Evolutionary conservation across 805 yeast species (phyloP).

Genomic region (Spathaspora arborariae): DNA sequence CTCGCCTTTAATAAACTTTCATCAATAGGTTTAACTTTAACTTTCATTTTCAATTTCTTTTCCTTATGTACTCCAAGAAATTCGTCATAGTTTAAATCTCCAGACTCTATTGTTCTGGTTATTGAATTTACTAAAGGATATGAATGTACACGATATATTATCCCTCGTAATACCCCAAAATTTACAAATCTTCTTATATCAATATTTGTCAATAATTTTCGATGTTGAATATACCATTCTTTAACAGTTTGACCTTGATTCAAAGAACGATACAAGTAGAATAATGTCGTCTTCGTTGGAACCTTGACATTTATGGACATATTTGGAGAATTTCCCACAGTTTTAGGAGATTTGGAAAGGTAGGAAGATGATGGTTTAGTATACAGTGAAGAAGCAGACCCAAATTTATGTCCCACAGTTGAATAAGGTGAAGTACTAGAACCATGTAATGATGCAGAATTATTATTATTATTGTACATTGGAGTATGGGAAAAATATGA

Average conservation of each 20-base stretch:
- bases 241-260: constrained; percentile 73
- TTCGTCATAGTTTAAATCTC: constrained; percentile 8
- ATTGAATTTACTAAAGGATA: constrained; percentile 58
- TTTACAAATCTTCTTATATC: constrained; percentile 83
- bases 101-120: constrained; percentile 33
- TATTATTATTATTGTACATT: constrained; percentile 6
- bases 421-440: constrained; percentile 1
- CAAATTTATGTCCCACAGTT: background rate
- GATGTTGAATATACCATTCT: constrained; percentile 78
- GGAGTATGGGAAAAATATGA: constrained; percentile 23
- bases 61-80: constrained; percentile 3
- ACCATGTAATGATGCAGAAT: constrained; percentile 3
- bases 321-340: constrained; percentile 4
- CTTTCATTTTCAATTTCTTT: constrained; percentile 1
- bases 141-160: constrained; percentile 76
- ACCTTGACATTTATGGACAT: constrained; percentile 19
- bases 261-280: constrained; percentile 71
- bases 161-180: constrained; percentile 79
- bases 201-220: constrained; percentile 52
- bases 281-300: constrained; percentile 64
- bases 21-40: constrained; percentile 5
- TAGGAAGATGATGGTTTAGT: constrained; percentile 7
- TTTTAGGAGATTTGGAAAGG: constrained; percentile 8
- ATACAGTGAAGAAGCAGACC: constrained; percentile 10
- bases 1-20: constrained; percentile 14